Evolutionary conservation across 2,329 filamentous ascomycete genomes (phyloP).

Genomic region (Pezicula rhizophila): DNA sequence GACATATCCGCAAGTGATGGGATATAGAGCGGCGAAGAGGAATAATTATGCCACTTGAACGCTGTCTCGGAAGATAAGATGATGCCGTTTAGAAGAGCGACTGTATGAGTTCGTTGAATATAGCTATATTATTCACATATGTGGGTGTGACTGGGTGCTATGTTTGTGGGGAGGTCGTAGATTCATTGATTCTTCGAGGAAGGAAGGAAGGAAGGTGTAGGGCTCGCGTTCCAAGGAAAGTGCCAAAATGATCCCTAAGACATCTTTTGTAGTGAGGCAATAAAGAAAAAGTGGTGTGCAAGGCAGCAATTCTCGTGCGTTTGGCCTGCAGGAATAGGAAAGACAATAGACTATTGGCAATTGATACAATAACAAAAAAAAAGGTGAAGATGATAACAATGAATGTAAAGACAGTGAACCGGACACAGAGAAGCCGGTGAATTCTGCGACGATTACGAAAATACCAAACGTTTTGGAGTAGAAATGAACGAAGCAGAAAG

Average conservation of each 20-base stretch:
- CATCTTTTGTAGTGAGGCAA: constrained; percentile 5
- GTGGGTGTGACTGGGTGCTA: neutral
- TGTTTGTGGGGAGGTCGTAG: neutral
- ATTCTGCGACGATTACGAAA: constrained; percentile 14
- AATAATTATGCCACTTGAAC: neutral
- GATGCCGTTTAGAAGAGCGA: too few species aligned
- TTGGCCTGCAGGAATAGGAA: constrained; percentile 7
- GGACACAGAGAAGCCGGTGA: constrained; percentile 4
- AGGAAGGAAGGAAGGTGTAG: neutral
- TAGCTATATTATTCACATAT: neutral
- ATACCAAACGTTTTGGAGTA: constrained; percentile 4
- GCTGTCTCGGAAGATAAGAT: neutral
- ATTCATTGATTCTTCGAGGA: neutral
- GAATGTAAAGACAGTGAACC: constrained; percentile 8
- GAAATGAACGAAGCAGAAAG: constrained; percentile 18
- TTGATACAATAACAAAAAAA: neutral
- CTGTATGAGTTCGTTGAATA: neutral
- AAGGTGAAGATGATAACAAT: constrained; percentile 1
- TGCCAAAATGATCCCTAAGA: neutral
- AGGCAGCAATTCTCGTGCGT: too few species aligned
- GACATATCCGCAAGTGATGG: constrained; percentile 12
- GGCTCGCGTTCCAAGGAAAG: neutral
- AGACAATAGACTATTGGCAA: constrained; percentile 6
- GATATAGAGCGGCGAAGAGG: neutral
- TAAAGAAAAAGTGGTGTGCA: constrained; percentile 6